A percentile compares a stretch with the other conserved stretches of the same genome.
Evolutionary conservation across 2,329 filamentous ascomycete genomes (phyloP).

Genomic region (Huntiella bhutanensis): DNA sequence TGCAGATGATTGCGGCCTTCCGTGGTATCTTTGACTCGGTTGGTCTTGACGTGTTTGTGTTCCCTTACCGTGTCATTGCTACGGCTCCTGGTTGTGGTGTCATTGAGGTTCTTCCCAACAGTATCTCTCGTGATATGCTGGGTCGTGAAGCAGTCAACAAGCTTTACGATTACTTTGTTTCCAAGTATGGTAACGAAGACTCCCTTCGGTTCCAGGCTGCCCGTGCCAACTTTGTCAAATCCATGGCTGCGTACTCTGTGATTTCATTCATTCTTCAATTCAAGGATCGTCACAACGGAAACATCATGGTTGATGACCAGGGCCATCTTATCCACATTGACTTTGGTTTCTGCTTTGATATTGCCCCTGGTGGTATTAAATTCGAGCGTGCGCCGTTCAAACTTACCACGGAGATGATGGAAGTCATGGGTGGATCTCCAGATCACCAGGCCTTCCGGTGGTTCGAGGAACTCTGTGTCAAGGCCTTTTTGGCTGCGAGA

Average conservation of each 20-base stretch:
- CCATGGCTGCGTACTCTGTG: conserved; percentile 95
- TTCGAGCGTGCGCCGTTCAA: conserved; percentile 99
- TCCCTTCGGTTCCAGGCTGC: conserved; percentile 89
- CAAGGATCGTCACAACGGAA: conserved; percentile 97
- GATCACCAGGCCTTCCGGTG: conserved; percentile 78
- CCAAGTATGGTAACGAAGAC: conserved; percentile 93
- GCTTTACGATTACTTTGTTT: conserved; percentile 94
- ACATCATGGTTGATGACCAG: conserved; percentile 97
- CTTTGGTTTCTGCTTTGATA: conserved; percentile 99
- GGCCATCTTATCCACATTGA: conserved; percentile 98
- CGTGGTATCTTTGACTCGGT: conserved; percentile 91
- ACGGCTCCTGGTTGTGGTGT: conserved; percentile 95
- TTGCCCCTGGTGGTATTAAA: conserved; percentile 86
- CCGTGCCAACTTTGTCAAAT: conserved; percentile 94
- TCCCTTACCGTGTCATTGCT: conserved; percentile 90
- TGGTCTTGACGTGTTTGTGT: conserved; percentile 90
- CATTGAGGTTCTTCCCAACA: conserved; percentile 94
- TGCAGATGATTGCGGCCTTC: conserved; percentile 97
- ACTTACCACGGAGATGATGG: conserved; percentile 89
- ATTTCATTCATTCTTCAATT: conserved; percentile 95
- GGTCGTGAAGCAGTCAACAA: conserved; percentile 95
- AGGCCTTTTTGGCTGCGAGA: conserved; percentile 76
- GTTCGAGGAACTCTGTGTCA: conserved; percentile 93
- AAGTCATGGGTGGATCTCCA: conserved; percentile 86
- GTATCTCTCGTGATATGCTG: conserved; percentile 95